Percentiles rank a stretch among this genome's conserved stretches.
Conservation (phyloP, 1,284 basidiomycete species). For the Phaffia rhodozyma region DNA sequence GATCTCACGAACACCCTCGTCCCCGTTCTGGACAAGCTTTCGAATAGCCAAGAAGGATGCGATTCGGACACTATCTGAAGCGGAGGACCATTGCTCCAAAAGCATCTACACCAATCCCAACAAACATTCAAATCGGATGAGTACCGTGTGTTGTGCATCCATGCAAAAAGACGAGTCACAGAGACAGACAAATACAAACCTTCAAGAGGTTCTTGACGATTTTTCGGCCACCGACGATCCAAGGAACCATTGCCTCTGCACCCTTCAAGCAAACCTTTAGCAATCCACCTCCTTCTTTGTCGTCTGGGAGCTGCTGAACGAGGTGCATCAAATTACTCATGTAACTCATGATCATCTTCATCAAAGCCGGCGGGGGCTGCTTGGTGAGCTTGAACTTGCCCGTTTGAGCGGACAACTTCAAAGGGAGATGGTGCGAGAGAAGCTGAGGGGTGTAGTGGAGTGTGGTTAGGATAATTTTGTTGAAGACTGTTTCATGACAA, state of each 20-base stretch:
- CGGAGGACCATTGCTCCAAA: slow-evolving; percentile 68
- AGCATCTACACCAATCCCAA: slow-evolving; percentile 46
- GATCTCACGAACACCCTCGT: slow-evolving; percentile 70
- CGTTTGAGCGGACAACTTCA: slow-evolving; percentile 56
- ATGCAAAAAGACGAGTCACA: background rate
- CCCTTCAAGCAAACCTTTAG: slow-evolving; percentile 64
- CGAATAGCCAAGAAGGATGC: slow-evolving; percentile 79
- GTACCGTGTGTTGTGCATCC: background rate
- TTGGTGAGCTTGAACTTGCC: slow-evolving; percentile 52
- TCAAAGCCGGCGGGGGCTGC: slow-evolving; percentile 67
- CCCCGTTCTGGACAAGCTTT: slow-evolving; percentile 63
- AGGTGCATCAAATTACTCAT: slow-evolving; percentile 74
- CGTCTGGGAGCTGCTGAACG: slow-evolving; percentile 57
- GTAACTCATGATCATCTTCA: slow-evolving; percentile 78
- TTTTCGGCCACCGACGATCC: slow-evolving; percentile 69
- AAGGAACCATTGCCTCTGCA: slow-evolving; percentile 75
- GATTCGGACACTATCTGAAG: slow-evolving; percentile 70
- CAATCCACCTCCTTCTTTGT: slow-evolving; percentile 32
- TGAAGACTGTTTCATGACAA: slow-evolving; percentile 53
- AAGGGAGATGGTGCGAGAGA: slow-evolving; percentile 75
- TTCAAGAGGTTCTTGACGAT: slow-evolving; percentile 74
- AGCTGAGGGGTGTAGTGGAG: slow-evolving; percentile 86
- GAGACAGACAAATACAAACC: slow-evolving; percentile 36
- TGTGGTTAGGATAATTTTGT: slow-evolving; percentile 77
- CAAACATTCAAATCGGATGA: background rate